Base-by-base conservation (phyloP, 495 filamentous ascomycete genomes). In the Rhypophila decipiens region DNA sequence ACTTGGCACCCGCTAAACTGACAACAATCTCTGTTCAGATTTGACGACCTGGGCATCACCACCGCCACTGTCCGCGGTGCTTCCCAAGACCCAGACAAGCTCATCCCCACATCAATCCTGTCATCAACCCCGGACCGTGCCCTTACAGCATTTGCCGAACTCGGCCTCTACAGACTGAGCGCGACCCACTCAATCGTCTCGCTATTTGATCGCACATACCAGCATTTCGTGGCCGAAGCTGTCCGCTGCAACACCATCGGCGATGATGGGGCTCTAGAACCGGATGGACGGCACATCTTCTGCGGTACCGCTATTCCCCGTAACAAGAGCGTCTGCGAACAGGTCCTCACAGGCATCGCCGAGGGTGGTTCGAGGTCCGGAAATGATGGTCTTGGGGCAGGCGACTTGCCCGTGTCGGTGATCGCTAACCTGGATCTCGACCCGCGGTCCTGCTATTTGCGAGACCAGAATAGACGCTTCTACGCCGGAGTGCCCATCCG, bases 401-500 rank as follows among this genome's bases (percentile, higher is more conserved):
- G 63, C 51, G 41, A 67, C 57, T 48, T 65, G 54, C 47, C 70
- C 60, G 38, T 73, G 44, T 39, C 68, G 56, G 43, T 76, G 56
- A 69, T 80, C 31, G 51, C 67, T 2, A 75, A 84, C 51, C 66
- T 84, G 10, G 60, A 61, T 3, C 18, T 53, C 5, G 77, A 84
- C 42, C 67, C 67, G 8, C 59, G 62, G 3, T 81, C 78, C 67
- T 66, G 42, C 49, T 69, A 42, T 60, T 68, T 37, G 51, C 65
- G 2, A 70, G 70, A 49, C 67, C 78, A 24, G 43, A 51, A 19
- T 59, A 56, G 19, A 63, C 70, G 71, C 64, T 87, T 83, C 58
- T 87, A 86, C 50, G 79, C 78, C 5, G 82, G 78, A 12, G 79
- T 81, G 1, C 82, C 83, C 0, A 72, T 91, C 21, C 76, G 82